phyloP scores from a whole-genome alignment of 2,329 filamentous ascomycete species.

The Microdochium bolleyi region DNA sequence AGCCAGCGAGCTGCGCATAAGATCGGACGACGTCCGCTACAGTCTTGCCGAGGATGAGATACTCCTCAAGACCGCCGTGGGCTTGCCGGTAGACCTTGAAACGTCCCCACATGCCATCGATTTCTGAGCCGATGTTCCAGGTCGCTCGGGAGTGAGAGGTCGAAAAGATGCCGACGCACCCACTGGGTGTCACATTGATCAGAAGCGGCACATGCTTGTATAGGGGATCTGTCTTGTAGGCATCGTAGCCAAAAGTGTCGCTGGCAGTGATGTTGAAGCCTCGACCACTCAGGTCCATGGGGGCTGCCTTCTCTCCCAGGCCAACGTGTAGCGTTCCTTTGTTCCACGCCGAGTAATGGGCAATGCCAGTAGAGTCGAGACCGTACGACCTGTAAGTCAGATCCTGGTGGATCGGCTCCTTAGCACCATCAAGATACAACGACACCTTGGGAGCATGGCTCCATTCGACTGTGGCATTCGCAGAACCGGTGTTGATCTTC shows the following conservation, averaged over 20 bases:
- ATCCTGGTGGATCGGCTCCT: constrained; percentile 52
- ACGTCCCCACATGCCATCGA: constrained; percentile 68
- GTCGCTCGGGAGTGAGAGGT: constrained; percentile 56
- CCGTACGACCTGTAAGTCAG: constrained; percentile 59
- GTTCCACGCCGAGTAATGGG: constrained; percentile 58
- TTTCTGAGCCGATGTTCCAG: constrained; percentile 62
- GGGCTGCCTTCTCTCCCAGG: constrained; percentile 61
- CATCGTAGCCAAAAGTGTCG: constrained; percentile 67
- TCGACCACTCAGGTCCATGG: constrained; percentile 63
- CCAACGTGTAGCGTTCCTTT: constrained; percentile 58
- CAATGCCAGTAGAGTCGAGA: constrained; percentile 51
- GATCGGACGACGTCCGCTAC: constrained; percentile 56
- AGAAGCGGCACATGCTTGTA: constrained; percentile 71
- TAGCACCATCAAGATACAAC: constrained; percentile 37
- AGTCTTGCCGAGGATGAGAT: constrained; percentile 58
- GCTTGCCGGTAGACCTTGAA: constrained; percentile 70
- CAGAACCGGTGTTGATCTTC: constrained; percentile 34
- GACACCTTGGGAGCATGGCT: constrained; percentile 47
- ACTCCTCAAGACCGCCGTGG: constrained; percentile 64
- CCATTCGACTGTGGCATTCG: constrained; percentile 53
- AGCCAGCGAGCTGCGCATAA: constrained; percentile 62
- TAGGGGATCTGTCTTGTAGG: constrained; percentile 61
- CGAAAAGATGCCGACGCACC: constrained; percentile 61
- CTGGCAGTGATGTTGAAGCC: constrained; percentile 60
- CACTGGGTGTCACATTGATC: constrained; percentile 57